phyloP scores from a whole-genome alignment of 441 rosid species.

The Mallotus japonicus region DNA sequence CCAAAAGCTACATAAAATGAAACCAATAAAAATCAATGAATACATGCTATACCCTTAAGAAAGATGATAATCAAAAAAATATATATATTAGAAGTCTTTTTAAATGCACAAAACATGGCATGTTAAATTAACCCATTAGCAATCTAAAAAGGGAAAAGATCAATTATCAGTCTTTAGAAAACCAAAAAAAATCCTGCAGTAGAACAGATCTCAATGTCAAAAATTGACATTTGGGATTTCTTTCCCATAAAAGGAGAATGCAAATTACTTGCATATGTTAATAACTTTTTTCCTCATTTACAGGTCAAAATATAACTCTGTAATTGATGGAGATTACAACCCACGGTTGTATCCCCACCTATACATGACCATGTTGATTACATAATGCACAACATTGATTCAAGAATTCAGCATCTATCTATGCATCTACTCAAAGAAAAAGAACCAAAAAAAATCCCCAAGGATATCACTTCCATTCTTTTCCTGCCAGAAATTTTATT shows the following conservation, averaged over 20 bases:
- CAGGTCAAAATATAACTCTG: background rate
- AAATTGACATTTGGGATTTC: background rate
- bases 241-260: background rate
- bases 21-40: conserved; percentile 23
- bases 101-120: background rate
- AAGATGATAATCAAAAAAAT: conserved; percentile 4
- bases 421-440: background rate
- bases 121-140: background rate
- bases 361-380: conserved; percentile 1
- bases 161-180: background rate
- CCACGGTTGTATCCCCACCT: background rate
- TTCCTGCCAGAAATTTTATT: background rate
- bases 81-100: background rate
- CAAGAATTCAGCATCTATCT: background rate
- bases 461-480: background rate
- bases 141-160: background rate
- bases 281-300: background rate
- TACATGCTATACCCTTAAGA: conserved; percentile 9
- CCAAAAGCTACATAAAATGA: conserved; percentile 64
- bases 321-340: background rate
- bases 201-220: background rate
- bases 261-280: background rate
- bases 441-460: background rate
- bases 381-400: background rate
- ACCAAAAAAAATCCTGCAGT: background rate